Base-by-base conservation (phyloP, 1,284 basidiomycete species). In the Ceratorhiza oryzae-sativae region DNA sequence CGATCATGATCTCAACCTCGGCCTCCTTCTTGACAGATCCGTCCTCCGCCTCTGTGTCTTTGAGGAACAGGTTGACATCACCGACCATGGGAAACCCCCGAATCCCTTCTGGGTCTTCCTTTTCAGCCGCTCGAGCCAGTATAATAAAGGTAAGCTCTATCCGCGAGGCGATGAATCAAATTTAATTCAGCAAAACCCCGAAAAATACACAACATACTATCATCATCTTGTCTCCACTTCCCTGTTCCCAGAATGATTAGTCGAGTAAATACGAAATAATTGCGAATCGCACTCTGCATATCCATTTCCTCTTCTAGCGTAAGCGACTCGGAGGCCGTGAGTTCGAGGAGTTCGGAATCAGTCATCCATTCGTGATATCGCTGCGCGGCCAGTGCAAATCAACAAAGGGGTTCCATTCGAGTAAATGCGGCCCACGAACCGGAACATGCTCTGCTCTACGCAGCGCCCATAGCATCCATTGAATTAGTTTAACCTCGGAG, bases 291-390 rank as follows among this genome's bases (percentile, higher is more conserved):
- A 94, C 94, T 83, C 80, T 98, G 95, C 95, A 98, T 98, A 23
- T 91, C 90, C 75, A 91, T 90, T 78, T 98, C 97, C 78, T 97
- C 88, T 67, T 92, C 89, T 10, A 95, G 81, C 0, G 85, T 87
- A 45, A 98, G 84, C 5, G 90, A 89, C 77, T 97, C 95, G 71
- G 92, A 95, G 0, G 95, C 95, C 0, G 95, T 98, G 39, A 91
- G 83, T 74, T 88, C 85, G 61, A 90, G 86, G 61, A 98, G 82
- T 74, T 88, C 87, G 15, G 87, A 85, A 79, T 88, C 86, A 58
- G 86, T 83, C 96, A 98, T 97, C 96, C 96, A 98, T 77, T 86
- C 84, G 79, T 97, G 90, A 77, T 98, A 98, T 77, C 81, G 90
- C 93, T 95, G 25, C 53, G 63, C 5, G 73, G 73, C 39, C 30